These are phyloP conservation scores for Tetramitus jugosus DNA, from an alignment of 208 protist species.

Conservation along the genomic window DNA sequence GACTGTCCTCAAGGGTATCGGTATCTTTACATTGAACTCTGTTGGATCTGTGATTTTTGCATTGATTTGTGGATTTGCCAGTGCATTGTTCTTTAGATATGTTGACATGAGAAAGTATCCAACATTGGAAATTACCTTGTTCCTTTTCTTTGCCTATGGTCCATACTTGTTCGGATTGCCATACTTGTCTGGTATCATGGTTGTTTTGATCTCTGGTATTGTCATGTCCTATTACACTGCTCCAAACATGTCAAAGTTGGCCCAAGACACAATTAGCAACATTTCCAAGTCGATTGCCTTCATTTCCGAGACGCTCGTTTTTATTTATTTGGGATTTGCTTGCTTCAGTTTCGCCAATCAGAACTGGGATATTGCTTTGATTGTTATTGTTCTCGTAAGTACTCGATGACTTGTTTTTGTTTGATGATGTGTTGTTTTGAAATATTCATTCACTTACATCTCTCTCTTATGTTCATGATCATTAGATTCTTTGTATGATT, in stretches of 20 bases:
- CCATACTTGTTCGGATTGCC: constrained; percentile 44
- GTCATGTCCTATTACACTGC: constrained; percentile 46
- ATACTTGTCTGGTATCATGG: constrained; percentile 52
- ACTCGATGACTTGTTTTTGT: neutral
- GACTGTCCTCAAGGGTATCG: constrained; percentile 10
- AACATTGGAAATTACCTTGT: constrained; percentile 37
- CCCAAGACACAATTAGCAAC: neutral
- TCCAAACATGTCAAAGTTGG: constrained; percentile 20
- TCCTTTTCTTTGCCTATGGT: constrained; percentile 45
- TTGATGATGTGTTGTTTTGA: neutral
- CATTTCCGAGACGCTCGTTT: constrained; percentile 45
- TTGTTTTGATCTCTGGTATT: constrained; percentile 56
- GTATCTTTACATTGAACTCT: constrained; percentile 32
- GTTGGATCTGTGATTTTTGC: constrained; percentile 36
- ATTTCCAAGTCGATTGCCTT: constrained; percentile 38
- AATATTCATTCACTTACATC: neutral
- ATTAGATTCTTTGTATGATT: constrained; percentile 30
- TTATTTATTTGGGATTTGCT: constrained; percentile 47
- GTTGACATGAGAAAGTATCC: constrained; percentile 15
- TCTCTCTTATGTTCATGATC: too few species aligned
- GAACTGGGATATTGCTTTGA: neutral
- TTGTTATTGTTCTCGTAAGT: neutral
- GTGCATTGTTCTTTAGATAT: constrained; percentile 35
- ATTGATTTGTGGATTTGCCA: constrained; percentile 17
- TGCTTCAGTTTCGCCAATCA: constrained; percentile 21